Conservation (phyloP, 1,139 yeast species). For the Kodamaea plutei region DNA sequence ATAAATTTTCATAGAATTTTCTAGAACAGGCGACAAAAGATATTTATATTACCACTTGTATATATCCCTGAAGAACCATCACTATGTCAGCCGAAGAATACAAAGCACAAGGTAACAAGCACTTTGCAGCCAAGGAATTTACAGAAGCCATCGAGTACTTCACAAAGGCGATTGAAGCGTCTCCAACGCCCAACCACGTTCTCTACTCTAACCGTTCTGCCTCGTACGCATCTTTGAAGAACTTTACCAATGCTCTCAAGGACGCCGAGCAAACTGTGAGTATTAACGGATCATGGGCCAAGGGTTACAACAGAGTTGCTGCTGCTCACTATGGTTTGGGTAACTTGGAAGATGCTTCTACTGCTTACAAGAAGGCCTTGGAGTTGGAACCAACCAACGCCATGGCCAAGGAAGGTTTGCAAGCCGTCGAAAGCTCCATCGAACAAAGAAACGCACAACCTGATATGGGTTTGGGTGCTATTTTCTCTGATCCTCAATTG, state of each 20-base stretch:
- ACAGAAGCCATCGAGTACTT: conserved; percentile 74
- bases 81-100: conserved; percentile 60
- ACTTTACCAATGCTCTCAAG: conserved; percentile 66
- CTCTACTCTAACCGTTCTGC: conserved; percentile 94
- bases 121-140: conserved; percentile 84
- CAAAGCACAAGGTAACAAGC: conserved; percentile 85
- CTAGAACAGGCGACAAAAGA: conserved; percentile 5
- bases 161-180: conserved; percentile 83
- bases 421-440: conserved; percentile 60
- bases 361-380: conserved; percentile 74
- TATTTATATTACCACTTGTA: too few relatives aligned
- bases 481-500: conserved; percentile 78
- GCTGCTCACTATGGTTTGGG: conserved; percentile 90
- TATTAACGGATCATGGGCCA: conserved; percentile 85
- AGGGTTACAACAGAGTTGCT: conserved; percentile 90
- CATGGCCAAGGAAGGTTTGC: conserved; percentile 82
- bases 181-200: conserved; percentile 81
- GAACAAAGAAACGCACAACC: conserved; percentile 45
- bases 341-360: conserved; percentile 64
- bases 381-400: conserved; percentile 78
- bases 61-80: too few relatives aligned
- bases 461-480: conserved; percentile 71
- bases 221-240: conserved; percentile 72
- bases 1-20: conserved; percentile 3
- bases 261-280: conserved; percentile 83